Evolutionary conservation across 495 filamentous ascomycete species (phyloP).

Genomic region (Neurospora tetrasperma): DNA sequence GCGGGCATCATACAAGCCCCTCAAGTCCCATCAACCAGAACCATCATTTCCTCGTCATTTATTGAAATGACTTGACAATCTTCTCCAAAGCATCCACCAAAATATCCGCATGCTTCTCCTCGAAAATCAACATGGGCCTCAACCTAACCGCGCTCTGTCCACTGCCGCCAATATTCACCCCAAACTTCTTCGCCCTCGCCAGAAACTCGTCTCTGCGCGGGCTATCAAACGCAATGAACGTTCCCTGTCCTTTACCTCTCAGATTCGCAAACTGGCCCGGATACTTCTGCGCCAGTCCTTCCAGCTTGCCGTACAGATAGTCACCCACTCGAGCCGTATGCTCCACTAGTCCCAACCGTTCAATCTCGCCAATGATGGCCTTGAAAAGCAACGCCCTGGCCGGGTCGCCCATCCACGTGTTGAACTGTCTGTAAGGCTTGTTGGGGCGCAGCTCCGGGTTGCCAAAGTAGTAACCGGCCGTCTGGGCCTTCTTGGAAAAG

Average conservation of each 20-base stretch:
- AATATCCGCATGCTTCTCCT: conserved; percentile 74
- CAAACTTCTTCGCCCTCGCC: conserved; percentile 66
- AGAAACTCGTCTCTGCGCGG: conserved; percentile 79
- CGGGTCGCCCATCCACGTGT: conserved; percentile 99
- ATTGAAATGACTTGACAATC: conserved; percentile 45
- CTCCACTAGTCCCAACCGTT: conserved; percentile 66
- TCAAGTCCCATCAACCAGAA: background rate
- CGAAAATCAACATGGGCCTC: conserved; percentile 93
- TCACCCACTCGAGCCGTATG: conserved; percentile 75
- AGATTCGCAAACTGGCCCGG: conserved; percentile 82
- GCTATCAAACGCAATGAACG: conserved; percentile 94
- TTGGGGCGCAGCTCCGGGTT: conserved; percentile 84
- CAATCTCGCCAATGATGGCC: conserved; percentile 83
- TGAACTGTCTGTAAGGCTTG: conserved; percentile 99
- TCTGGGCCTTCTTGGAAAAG: conserved; percentile 98
- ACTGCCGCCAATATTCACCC: conserved; percentile 88
- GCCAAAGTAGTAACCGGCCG: conserved; percentile 93
- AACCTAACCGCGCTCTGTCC: conserved; percentile 73
- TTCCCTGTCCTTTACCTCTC: conserved; percentile 88
- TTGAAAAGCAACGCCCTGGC: conserved; percentile 82
- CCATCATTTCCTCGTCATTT: background rate
- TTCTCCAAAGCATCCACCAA: conserved; percentile 55
- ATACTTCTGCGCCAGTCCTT: conserved; percentile 59
- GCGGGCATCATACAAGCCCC: background rate
- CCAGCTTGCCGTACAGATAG: conserved; percentile 68